These are phyloP conservation scores for Hylodesmum podocarpum DNA, from an alignment of 306 rosid genomes.

Conservation along the genomic window DNA sequence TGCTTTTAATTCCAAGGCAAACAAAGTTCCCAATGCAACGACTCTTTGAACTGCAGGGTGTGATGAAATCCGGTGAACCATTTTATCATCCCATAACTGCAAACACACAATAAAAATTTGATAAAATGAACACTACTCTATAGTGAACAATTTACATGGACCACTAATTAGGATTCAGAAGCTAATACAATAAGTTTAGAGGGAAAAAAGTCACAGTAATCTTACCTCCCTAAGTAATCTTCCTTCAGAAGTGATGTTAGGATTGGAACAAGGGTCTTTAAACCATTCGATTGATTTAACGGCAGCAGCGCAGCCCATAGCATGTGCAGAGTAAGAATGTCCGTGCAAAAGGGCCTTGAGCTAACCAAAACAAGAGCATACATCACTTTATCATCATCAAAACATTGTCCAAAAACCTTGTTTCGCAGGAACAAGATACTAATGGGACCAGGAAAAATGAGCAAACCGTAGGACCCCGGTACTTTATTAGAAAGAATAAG, in stretches of 20 bases:
- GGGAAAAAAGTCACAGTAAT: slow-evolving; percentile 13
- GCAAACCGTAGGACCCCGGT: neutral
- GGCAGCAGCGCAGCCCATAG: slow-evolving; percentile 93
- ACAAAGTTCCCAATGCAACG: slow-evolving; percentile 80
- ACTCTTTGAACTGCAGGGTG: slow-evolving; percentile 79
- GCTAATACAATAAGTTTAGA: neutral
- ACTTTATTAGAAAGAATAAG: neutral
- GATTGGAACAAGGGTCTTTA: slow-evolving; percentile 73
- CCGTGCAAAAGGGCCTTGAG: slow-evolving; percentile 94
- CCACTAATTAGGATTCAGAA: neutral
- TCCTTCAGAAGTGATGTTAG: slow-evolving; percentile 60
- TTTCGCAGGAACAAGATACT: slow-evolving; percentile 20
- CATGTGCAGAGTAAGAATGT: slow-evolving; percentile 92
- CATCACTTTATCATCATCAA: slow-evolving; percentile 25
- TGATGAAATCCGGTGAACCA: slow-evolving; percentile 67
- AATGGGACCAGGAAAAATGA: neutral
- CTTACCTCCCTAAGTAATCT: slow-evolving; percentile 70
- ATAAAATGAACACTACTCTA: slow-evolving; percentile 8
- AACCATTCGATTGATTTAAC: slow-evolving; percentile 86
- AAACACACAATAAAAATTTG: slow-evolving; percentile 13
- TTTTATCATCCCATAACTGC: slow-evolving; percentile 83
- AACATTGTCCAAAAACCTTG: slow-evolving; percentile 21
- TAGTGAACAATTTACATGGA: neutral
- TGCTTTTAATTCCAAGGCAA: slow-evolving; percentile 79
- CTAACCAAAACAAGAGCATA: slow-evolving; percentile 49